Conservation (phyloP, 805 yeast genomes). For the Ogataea pignaliae region DNA sequence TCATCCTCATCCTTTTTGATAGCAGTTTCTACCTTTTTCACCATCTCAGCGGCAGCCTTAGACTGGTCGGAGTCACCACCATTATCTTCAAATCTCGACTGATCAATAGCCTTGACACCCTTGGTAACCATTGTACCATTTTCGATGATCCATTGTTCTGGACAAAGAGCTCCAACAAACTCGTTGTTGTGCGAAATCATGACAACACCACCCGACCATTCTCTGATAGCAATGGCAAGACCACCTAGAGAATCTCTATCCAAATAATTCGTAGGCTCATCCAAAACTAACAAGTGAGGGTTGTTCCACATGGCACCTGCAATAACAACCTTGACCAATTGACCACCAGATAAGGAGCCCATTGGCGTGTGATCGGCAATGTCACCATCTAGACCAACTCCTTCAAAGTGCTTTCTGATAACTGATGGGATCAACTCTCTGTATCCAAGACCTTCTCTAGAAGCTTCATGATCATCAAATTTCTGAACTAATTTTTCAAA, state of each 20-base stretch:
- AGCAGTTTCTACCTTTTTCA: constrained; percentile 44
- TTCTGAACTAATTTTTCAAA: constrained; percentile 84
- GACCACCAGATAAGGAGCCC: constrained; percentile 97
- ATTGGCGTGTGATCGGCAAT: constrained; percentile 97
- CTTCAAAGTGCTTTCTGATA: constrained; percentile 94
- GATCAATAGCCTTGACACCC: constrained; percentile 73
- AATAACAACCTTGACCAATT: constrained; percentile 94
- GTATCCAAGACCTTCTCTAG: constrained; percentile 98
- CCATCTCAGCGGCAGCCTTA: constrained; percentile 41
- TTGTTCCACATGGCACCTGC: constrained; percentile 99
- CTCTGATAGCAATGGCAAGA: constrained; percentile 93
- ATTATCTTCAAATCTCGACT: constrained; percentile 77
- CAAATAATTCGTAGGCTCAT: constrained; percentile 97
- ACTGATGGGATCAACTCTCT: constrained; percentile 90
- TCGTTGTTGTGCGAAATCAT: constrained; percentile 98
- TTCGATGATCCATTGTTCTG: constrained; percentile 97
- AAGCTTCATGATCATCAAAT: constrained; percentile 98
- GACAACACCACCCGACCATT: constrained; percentile 97
- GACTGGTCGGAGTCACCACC: constrained; percentile 44
- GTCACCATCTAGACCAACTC: constrained; percentile 95
- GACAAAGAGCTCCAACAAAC: constrained; percentile 95
- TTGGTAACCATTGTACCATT: constrained; percentile 84
- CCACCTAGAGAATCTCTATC: constrained; percentile 99
- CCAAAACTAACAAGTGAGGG: constrained; percentile 92
- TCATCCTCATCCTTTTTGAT: constrained; percentile 65